Evolutionary conservation across 2,329 filamentous ascomycete genomes (phyloP).

Genomic region (Hypoxylon rubiginosum): DNA sequence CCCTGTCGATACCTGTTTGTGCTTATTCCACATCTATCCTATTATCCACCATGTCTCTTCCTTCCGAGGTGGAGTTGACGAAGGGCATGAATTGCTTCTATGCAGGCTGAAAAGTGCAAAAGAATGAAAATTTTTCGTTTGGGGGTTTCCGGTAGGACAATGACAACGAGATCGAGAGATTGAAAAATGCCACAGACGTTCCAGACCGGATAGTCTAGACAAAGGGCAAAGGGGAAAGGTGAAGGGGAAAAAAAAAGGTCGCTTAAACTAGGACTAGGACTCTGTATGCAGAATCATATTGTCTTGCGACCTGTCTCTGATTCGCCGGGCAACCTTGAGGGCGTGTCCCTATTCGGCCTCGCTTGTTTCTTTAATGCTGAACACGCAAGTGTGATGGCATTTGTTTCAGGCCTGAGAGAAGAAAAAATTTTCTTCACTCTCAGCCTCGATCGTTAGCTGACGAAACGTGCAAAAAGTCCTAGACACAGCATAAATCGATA

Average conservation of each 20-base stretch:
- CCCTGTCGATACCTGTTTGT: not conserved
- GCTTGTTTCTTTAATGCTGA: slow-evolving; percentile 34
- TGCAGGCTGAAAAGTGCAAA: slow-evolving; percentile 24
- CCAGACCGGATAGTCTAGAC: slow-evolving; percentile 36
- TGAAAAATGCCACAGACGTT: slow-evolving; percentile 37
- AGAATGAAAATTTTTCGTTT: slow-evolving; percentile 26
- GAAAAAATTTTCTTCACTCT: slow-evolving; percentile 38
- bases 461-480: slow-evolving; percentile 20
- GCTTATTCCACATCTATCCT: slow-evolving; percentile 1
- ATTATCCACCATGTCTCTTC: slow-evolving; percentile 17
- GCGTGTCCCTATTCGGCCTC: slow-evolving; percentile 40
- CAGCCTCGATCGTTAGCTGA: slow-evolving; percentile 40
- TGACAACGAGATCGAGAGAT: slow-evolving; percentile 35
- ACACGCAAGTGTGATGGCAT: slow-evolving; percentile 40
- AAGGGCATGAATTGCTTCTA: slow-evolving; percentile 21
- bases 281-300: slow-evolving; percentile 36
- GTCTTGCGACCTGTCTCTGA: slow-evolving; percentile 40
- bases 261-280: slow-evolving; percentile 28
- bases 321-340: slow-evolving; percentile 32
- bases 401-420: slow-evolving; percentile 44
- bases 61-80: slow-evolving; percentile 21
- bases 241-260: not conserved
- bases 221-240: not conserved
- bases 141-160: slow-evolving; percentile 41
- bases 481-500: slow-evolving; percentile 24